Conservation (phyloP, 306 rosid species). For the Inga laurina region DNA sequence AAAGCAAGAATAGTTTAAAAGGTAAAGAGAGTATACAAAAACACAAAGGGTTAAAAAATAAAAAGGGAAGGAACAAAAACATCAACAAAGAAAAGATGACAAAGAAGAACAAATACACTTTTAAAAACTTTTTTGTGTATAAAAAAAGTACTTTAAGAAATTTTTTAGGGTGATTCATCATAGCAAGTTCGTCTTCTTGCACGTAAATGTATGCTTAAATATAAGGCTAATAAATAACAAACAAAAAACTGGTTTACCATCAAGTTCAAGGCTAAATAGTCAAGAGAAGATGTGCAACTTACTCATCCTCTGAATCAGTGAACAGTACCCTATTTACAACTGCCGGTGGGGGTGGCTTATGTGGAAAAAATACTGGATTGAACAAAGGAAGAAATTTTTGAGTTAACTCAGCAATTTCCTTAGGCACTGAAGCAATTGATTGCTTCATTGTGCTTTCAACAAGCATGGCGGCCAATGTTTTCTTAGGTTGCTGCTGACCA, state of each 20-base stretch:
- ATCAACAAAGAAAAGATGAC: background rate
- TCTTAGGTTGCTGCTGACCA: conserved; percentile 66
- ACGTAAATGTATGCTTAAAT: background rate
- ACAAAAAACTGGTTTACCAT: background rate
- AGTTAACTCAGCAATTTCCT: conserved; percentile 74
- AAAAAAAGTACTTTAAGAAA: background rate
- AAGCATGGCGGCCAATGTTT: conserved; percentile 83
- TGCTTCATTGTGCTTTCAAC: conserved; percentile 92
- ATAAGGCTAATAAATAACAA: background rate
- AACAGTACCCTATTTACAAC: conserved; percentile 80
- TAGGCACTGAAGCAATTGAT: conserved; percentile 84
- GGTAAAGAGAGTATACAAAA: background rate
- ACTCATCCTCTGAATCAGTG: conserved; percentile 97
- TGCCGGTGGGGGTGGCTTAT: conserved; percentile 78
- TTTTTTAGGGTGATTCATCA: background rate
- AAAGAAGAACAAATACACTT: background rate
- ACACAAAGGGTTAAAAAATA: background rate
- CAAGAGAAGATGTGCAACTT: conserved; percentile 44
- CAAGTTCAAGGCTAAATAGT: background rate
- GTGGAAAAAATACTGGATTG: conserved; percentile 88
- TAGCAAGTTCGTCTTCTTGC: background rate
- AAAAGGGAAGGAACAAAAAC: background rate
- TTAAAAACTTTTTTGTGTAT: background rate
- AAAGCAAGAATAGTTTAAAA: conserved; percentile 3
- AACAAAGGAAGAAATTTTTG: conserved; percentile 70